Conservation (phyloP, 441 rosid genomes). For the Arabidopsis hybrid region DNA sequence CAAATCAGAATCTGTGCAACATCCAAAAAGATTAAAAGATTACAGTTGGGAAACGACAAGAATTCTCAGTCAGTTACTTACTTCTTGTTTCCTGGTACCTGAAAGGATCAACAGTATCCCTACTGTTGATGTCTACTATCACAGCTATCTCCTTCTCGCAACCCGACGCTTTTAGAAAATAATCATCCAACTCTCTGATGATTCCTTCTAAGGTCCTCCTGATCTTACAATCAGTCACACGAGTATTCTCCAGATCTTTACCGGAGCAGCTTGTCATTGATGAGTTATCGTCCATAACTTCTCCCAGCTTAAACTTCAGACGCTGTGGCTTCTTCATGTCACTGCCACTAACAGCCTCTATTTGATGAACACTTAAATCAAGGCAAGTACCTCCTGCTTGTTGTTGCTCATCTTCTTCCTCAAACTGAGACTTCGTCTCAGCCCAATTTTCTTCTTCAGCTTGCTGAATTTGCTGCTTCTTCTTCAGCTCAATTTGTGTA, state of each 20-base stretch:
- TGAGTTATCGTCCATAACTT: slow-evolving; percentile 62
- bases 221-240: slow-evolving; percentile 52
- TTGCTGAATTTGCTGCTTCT: slow-evolving; percentile 48
- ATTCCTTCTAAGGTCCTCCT: slow-evolving; percentile 78
- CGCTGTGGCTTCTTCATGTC: slow-evolving; percentile 42
- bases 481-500: slow-evolving; percentile 61
- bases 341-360: slow-evolving; percentile 41
- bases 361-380: slow-evolving; percentile 30
- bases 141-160: slow-evolving; percentile 79
- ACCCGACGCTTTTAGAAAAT: slow-evolving; percentile 85
- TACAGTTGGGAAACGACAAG: slow-evolving; percentile 13
- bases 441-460: slow-evolving; percentile 75
- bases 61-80: slow-evolving; percentile 46
- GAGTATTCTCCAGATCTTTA: slow-evolving; percentile 54
- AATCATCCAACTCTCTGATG: slow-evolving; percentile 80
- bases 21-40: slow-evolving; percentile 4
- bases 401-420: slow-evolving; percentile 63
- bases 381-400: slow-evolving; percentile 35
- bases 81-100: slow-evolving; percentile 71
- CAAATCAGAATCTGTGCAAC: slow-evolving; percentile 7
- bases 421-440: slow-evolving; percentile 76
- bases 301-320: slow-evolving; percentile 50
- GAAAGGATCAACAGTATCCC: slow-evolving; percentile 57
- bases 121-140: slow-evolving; percentile 67
- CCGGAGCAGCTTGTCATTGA: slow-evolving; percentile 63